These are phyloP conservation scores for Saccharomycopsis sp. DNA, from an alignment of 805 yeast genomes.

Conservation along the genomic window DNA sequence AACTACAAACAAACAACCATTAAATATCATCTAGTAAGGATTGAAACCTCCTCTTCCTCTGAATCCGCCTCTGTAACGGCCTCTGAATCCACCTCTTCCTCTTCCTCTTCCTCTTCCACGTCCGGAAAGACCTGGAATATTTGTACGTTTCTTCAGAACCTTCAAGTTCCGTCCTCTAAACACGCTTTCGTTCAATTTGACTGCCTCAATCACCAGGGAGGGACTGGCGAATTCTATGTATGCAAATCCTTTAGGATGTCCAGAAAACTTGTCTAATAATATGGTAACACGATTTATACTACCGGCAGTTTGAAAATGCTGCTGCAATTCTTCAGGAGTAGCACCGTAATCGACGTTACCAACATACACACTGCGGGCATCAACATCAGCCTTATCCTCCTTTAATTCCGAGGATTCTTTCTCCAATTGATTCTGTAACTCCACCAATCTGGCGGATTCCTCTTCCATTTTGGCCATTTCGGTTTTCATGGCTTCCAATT, in stretches of 20 bases:
- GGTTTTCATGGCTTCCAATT: slow-evolving; percentile 29
- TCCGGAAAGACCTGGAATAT: slow-evolving; percentile 58
- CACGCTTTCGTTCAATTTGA: slow-evolving; percentile 54
- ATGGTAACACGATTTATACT: slow-evolving; percentile 72
- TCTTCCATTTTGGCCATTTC: slow-evolving; percentile 48
- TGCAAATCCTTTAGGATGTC: slow-evolving; percentile 83
- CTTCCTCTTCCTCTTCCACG: slow-evolving; percentile 30
- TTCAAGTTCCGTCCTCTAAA: slow-evolving; percentile 68
- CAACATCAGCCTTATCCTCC: slow-evolving; percentile 31
- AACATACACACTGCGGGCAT: slow-evolving; percentile 47
- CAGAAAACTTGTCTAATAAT: slow-evolving; percentile 62
- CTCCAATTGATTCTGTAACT: slow-evolving; percentile 46
- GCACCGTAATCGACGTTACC: slow-evolving; percentile 44
- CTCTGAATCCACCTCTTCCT: slow-evolving; percentile 31
- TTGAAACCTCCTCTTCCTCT: slow-evolving; percentile 22
- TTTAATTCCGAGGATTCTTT: slow-evolving; percentile 34
- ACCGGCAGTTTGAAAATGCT: slow-evolving; percentile 33
- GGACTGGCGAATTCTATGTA: slow-evolving; percentile 76
- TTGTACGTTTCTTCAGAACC: slow-evolving; percentile 74
- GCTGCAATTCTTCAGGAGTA: slow-evolving; percentile 46
- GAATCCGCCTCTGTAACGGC: slow-evolving; percentile 26
- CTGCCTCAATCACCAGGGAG: slow-evolving; percentile 57
- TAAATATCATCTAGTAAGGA: slow-evolving; percentile 6
- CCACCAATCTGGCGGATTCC: slow-evolving; percentile 57
- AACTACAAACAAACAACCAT: not conserved